Evolutionary conservation across 1,284 basidiomycete genomes (phyloP).

Genomic region (Xerocomus minutiporus): DNA sequence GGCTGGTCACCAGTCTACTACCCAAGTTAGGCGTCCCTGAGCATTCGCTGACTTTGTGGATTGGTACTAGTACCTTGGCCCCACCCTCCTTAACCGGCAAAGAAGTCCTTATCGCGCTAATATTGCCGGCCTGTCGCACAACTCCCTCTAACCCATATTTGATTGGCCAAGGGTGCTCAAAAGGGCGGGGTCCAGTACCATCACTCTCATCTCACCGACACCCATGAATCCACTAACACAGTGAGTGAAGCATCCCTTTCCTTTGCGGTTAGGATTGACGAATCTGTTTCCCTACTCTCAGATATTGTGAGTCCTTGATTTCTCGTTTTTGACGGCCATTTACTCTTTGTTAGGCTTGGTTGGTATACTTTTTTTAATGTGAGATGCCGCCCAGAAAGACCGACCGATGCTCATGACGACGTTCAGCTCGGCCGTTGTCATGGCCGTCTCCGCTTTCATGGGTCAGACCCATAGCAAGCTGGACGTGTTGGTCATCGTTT

Average conservation of each 20-base stretch:
- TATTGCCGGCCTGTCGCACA: conserved; percentile 3
- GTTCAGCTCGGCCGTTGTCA: conserved; percentile 20
- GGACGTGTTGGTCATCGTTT: conserved; percentile 17
- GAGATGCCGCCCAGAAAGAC: neutral
- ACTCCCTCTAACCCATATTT: neutral
- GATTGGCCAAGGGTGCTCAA: neutral
- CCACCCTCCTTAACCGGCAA: neutral
- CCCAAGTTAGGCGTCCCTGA: neutral
- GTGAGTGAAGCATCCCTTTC: conserved; percentile 13
- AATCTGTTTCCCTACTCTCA: neutral
- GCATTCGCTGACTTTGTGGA: neutral
- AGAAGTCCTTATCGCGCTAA: neutral
- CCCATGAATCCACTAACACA: conserved; percentile 13
- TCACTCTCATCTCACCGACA: neutral
- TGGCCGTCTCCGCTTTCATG: conserved; percentile 14
- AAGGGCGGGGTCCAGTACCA: neutral
- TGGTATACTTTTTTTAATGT: conserved; percentile 25
- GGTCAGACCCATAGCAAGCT: conserved; percentile 17
- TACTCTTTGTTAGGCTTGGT: conserved; percentile 15
- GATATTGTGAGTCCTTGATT: conserved; percentile 15
- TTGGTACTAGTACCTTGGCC: neutral
- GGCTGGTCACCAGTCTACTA: too few species aligned
- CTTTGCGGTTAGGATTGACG: neutral
- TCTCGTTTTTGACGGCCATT: neutral
- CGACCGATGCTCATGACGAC: neutral